These are phyloP conservation scores for Betula pendula DNA, from an alignment of 306 rosid species.

Conservation along the genomic window DNA sequence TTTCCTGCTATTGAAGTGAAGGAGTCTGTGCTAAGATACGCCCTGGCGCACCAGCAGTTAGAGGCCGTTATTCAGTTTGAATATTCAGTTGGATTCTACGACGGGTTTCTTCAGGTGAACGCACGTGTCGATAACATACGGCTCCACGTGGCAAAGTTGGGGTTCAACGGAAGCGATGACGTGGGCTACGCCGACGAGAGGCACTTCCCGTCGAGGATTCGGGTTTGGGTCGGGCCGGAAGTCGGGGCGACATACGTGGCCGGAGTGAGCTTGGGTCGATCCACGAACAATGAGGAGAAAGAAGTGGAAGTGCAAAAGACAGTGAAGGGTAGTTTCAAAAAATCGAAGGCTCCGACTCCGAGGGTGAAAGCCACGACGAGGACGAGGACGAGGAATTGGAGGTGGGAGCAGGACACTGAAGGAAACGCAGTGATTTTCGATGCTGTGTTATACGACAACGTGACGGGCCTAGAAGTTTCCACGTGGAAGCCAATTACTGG, in stretches of 20 bases:
- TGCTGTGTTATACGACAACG: slow-evolving; percentile 53
- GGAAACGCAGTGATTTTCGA: slow-evolving; percentile 85
- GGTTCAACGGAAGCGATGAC: slow-evolving; percentile 49
- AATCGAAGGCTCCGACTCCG: slow-evolving; percentile 30
- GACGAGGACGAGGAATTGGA: slow-evolving; percentile 56
- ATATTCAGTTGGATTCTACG: slow-evolving; percentile 59
- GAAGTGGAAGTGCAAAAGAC: slow-evolving; percentile 59
- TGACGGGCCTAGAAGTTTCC: slow-evolving; percentile 64
- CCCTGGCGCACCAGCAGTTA: slow-evolving; percentile 78
- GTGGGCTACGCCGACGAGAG: slow-evolving; percentile 60
- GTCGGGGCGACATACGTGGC: slow-evolving; percentile 73
- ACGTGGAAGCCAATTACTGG: slow-evolving; percentile 26
- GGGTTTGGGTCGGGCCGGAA: slow-evolving; percentile 88
- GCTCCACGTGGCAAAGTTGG: slow-evolving; percentile 61
- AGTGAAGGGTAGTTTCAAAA: slow-evolving; percentile 56
- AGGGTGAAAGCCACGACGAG: slow-evolving; percentile 47
- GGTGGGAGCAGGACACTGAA: slow-evolving; percentile 87
- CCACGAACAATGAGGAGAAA: slow-evolving; percentile 61
- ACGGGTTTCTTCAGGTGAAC: slow-evolving; percentile 66
- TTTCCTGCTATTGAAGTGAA: slow-evolving; percentile 48
- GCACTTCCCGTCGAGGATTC: slow-evolving; percentile 65
- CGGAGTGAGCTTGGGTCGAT: slow-evolving; percentile 75
- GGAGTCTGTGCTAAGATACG: slow-evolving; percentile 64
- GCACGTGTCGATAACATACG: slow-evolving; percentile 78
- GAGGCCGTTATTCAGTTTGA: slow-evolving; percentile 85